Percentiles rank a stretch among this genome's conserved stretches.
phyloP scores from a whole-genome alignment of 1,139 yeast genomes.

The Hansenula lynferdii region DNA sequence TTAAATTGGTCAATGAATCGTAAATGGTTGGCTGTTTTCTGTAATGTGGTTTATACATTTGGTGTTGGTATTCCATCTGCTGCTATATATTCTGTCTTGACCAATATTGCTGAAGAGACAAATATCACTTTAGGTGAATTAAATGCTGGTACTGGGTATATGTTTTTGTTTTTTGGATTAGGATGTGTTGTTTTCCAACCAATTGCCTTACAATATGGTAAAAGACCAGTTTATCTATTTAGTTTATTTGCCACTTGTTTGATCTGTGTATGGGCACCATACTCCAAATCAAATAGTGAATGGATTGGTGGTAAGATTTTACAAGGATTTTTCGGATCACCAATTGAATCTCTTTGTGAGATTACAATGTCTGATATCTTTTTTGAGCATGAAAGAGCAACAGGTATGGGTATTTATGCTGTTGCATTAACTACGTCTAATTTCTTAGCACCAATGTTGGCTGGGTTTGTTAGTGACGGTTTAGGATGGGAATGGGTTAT shows the following conservation, averaged over 20 bases:
- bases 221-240: conserved; percentile 40
- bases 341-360: conserved; percentile 53
- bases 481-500: conserved; percentile 46
- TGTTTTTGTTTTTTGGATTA: conserved; percentile 40
- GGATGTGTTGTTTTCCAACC: conserved; percentile 48
- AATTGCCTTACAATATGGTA: conserved; percentile 47
- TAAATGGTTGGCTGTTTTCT: conserved; percentile 1
- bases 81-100: conserved; percentile 40
- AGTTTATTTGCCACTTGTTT: conserved; percentile 32
- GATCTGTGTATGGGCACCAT: conserved; percentile 41
- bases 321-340: conserved; percentile 47
- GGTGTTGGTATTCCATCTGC: conserved; percentile 44
- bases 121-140: conserved; percentile 36
- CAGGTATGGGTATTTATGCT: conserved; percentile 41
- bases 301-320: conserved; percentile 33
- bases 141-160: conserved; percentile 48
- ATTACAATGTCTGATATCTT: conserved; percentile 44
- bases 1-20: background rate
- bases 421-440: conserved; percentile 34
- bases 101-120: conserved; percentile 35
- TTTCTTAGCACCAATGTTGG: conserved; percentile 40
- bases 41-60: conserved; percentile 35
- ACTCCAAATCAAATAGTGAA: conserved; percentile 32
- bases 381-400: conserved; percentile 48
- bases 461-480: conserved; percentile 43